A percentile compares a stretch with the other conserved stretches of the same genome.
Conservation (phyloP, 495 filamentous ascomycete species). For the Aspergillus asperescens region DNA sequence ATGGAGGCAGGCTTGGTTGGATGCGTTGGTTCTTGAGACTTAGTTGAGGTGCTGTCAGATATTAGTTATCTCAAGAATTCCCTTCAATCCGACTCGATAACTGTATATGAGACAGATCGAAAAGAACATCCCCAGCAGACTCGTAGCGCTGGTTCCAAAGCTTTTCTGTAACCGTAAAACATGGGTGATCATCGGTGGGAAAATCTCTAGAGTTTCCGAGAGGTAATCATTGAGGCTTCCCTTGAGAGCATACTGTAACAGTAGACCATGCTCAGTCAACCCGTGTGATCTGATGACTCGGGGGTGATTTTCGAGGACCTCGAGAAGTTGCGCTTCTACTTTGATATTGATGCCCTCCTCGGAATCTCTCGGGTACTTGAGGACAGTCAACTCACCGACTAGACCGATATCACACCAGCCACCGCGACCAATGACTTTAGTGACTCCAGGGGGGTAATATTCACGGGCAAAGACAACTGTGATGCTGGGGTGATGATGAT, state of each 20-base stretch:
- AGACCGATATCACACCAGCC: slow-evolving; percentile 25
- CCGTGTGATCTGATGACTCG: slow-evolving; percentile 18
- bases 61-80: no score
- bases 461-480: slow-evolving; percentile 5
- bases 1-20: no score
- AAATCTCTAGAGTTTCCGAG: slow-evolving; percentile 12
- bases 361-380: slow-evolving; percentile 38
- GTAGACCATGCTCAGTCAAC: slow-evolving; percentile 12
- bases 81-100: no score
- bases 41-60: no score
- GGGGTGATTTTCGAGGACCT: slow-evolving; percentile 14
- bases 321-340: slow-evolving; percentile 19
- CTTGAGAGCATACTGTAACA: slow-evolving; percentile 16
- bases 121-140: not conserved
- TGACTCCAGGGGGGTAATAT: slow-evolving; percentile 31
- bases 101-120: no score
- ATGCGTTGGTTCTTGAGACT: no score
- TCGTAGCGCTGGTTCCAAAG: not conserved
- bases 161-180: not conserved
- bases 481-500: no score
- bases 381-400: slow-evolving; percentile 44
- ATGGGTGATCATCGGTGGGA: not conserved
- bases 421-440: slow-evolving; percentile 27
- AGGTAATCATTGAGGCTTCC: slow-evolving; percentile 13
- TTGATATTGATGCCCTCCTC: slow-evolving; percentile 14